phyloP scores from a whole-genome alignment of 805 yeast genomes.

The Starmerella tilneyi region DNA sequence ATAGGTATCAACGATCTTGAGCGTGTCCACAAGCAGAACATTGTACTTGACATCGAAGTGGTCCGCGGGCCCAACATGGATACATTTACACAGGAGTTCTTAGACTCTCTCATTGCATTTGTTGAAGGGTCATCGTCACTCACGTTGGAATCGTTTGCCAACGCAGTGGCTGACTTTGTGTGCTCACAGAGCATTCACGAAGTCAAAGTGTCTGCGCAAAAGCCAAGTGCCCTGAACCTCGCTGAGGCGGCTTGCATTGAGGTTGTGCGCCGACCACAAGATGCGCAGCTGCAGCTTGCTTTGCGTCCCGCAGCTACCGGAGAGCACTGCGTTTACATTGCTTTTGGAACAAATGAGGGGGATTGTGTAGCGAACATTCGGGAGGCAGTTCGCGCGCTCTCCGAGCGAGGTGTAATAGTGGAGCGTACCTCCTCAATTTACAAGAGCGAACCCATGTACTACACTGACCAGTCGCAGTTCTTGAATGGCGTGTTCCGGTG shows the following conservation, averaged over 20 bases:
- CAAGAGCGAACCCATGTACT: conserved; percentile 89
- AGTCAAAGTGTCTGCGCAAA: conserved; percentile 55
- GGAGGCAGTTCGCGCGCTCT: conserved; percentile 43
- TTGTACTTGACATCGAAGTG: conserved; percentile 46
- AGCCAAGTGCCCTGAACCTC: conserved; percentile 78
- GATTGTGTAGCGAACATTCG: conserved; percentile 53
- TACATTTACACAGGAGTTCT: conserved; percentile 18
- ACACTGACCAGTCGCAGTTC: conserved; percentile 66
- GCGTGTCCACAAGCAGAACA: conserved; percentile 67
- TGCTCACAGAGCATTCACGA: conserved; percentile 36
- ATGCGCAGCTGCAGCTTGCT: too few relatives aligned
- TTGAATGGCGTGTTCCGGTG: conserved; percentile 72
- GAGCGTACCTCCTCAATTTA: conserved; percentile 64
- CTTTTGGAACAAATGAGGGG: conserved; percentile 86
- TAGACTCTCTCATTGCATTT: conserved; percentile 37
- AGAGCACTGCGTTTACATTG: conserved; percentile 54
- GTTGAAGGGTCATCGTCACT: conserved; percentile 75
- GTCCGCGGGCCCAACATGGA: conserved; percentile 31
- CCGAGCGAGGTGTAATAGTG: conserved; percentile 39
- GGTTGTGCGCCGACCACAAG: conserved; percentile 43
- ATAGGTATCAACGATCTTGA: conserved; percentile 93
- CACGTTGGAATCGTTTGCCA: conserved; percentile 87
- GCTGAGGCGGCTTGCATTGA: conserved; percentile 88
- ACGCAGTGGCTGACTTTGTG: conserved; percentile 53
- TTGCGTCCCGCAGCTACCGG: not conserved